phyloP scores from a whole-genome alignment of 495 filamentous ascomycete genomes.

The Hypoxylon trugodes region DNA sequence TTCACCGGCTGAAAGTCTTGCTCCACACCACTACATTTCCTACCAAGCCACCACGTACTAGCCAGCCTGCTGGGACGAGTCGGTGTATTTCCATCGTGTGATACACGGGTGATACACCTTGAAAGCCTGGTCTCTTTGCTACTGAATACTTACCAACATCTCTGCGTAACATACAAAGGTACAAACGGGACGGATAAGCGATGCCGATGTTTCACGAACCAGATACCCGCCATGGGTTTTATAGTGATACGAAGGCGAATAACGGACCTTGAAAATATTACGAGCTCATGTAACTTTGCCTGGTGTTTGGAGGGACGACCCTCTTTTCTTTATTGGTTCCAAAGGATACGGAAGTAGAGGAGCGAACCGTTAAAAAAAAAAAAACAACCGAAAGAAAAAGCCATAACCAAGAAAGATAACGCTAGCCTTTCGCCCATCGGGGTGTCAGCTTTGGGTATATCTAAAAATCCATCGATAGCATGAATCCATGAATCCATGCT shows the following conservation, averaged over 20 bases:
- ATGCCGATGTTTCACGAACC: not conserved
- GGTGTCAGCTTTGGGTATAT: conserved; percentile 36
- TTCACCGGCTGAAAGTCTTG: conserved; percentile 27
- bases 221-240: not conserved
- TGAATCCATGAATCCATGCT: conserved; percentile 18
- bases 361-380: not conserved
- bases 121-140: no score
- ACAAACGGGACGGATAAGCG: no score
- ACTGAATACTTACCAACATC: no score
- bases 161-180: no score
- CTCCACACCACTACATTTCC: conserved; percentile 10
- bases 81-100: conserved; percentile 27
- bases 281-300: no score
- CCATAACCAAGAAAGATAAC: conserved; percentile 7
- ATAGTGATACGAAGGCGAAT: no score
- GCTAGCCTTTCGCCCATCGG: conserved; percentile 20
- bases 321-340: no score
- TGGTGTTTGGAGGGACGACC: no score
- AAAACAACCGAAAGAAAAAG: not conserved
- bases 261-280: no score
- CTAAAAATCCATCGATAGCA: conserved; percentile 30
- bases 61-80: conserved; percentile 17
- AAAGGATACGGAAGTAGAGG: not conserved
- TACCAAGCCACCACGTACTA: conserved; percentile 3
- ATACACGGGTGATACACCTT: no score